phyloP scores from a whole-genome alignment of 1,139 yeast genomes.

The Geotrichum bryndzae region DNA sequence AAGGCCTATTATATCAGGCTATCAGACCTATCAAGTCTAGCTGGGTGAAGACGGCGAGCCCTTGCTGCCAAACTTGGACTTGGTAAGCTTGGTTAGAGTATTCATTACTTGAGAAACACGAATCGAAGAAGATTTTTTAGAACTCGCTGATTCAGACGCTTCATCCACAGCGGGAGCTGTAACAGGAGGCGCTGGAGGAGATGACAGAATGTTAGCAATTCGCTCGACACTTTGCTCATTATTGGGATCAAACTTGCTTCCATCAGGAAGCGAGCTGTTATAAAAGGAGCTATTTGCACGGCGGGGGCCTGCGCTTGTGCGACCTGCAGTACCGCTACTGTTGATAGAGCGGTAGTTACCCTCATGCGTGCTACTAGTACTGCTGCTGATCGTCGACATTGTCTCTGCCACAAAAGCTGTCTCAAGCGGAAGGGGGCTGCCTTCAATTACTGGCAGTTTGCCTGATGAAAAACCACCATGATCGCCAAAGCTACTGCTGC shows the following conservation, averaged over 20 bases:
- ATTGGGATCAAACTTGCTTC: conserved; percentile 18
- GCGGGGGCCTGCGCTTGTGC: neutral
- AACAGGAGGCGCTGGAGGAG: neutral
- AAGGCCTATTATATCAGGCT: neutral
- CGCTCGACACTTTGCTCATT: conserved; percentile 20
- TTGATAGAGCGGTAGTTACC: neutral
- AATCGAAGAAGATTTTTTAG: neutral
- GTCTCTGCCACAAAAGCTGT: neutral
- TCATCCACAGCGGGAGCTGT: conserved; percentile 3
- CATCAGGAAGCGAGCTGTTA: conserved; percentile 4
- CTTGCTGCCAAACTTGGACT: neutral
- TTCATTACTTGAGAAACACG: neutral
- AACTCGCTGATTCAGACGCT: neutral
- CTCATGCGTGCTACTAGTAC: too few species aligned
- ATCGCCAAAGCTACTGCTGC: neutral
- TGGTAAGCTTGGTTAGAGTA: neutral
- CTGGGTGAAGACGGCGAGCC: neutral
- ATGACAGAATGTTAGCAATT: conserved; percentile 10
- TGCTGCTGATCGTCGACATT: neutral
- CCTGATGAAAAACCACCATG: neutral
- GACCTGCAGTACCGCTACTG: neutral
- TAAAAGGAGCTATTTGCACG: neutral
- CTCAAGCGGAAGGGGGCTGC: neutral
- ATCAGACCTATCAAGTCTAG: neutral
- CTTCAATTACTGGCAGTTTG: neutral